A percentile compares a stretch with the other conserved stretches of the same genome.
Evolutionary conservation across 768 basidiomycete species (phyloP).

Genomic region (Lanmaoa pseudosensibilis): DNA sequence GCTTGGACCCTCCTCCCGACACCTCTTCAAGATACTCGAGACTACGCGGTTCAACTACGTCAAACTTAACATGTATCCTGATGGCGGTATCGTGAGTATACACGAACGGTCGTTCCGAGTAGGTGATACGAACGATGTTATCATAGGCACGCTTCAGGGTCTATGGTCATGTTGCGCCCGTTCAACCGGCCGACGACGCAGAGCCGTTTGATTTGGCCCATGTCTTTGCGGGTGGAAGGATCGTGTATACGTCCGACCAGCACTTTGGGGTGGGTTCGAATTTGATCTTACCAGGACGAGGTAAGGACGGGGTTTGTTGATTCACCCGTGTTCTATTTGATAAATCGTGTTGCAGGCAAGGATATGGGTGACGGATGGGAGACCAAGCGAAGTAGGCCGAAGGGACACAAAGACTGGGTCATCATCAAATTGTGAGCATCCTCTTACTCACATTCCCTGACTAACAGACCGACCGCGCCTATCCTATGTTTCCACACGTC

Average conservation of each 20-base stretch:
- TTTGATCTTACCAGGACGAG: constrained; percentile 87
- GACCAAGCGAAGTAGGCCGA: constrained; percentile 80
- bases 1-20: constrained; percentile 82
- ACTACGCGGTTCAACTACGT: constrained; percentile 67
- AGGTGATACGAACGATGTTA: background rate
- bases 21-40: constrained; percentile 75
- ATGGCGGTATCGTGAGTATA: constrained; percentile 83
- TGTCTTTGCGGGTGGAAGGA: constrained; percentile 85
- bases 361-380: constrained; percentile 99
- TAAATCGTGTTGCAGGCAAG: constrained; percentile 44
- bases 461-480: background rate
- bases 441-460: background rate
- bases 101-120: background rate
- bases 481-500: background rate
- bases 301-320: constrained; percentile 28
- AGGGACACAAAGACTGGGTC: constrained; percentile 88
- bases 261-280: constrained; percentile 94
- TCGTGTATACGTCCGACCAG: constrained; percentile 86
- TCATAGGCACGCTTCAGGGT: constrained; percentile 86
- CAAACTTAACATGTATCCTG: constrained; percentile 93
- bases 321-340: background rate
- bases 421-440: constrained; percentile 77
- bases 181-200: constrained; percentile 50
- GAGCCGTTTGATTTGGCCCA: constrained; percentile 81
- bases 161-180: constrained; percentile 75